Evolutionary conservation across 176 grass and related monocot species (phyloP).

Genomic region (Leersia perrieri): DNA sequence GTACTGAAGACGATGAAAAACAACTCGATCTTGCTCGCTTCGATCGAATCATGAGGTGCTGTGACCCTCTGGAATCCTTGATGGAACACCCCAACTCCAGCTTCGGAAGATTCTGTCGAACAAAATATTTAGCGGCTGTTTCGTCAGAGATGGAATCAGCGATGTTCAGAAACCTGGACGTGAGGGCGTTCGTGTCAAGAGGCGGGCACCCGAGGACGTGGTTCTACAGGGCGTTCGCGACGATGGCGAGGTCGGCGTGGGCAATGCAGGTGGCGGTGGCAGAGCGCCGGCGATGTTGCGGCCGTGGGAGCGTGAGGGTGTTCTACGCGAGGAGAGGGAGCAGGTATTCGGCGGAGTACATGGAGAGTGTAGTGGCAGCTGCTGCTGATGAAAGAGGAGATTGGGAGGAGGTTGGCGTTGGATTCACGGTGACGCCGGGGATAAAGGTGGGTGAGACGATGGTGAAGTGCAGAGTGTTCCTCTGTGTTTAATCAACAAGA

Average conservation of each 20-base stretch:
- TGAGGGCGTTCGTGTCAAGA: conserved; percentile 10
- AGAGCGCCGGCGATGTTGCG: not conserved
- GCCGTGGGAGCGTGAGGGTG: not conserved
- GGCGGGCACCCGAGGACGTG: conserved; percentile 23
- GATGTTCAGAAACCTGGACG: not conserved
- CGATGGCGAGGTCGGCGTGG: conserved; percentile 10
- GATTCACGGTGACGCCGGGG: conserved; percentile 4
- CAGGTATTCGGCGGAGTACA: not conserved
- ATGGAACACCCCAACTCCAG: not conserved
- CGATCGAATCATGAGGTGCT: not conserved
- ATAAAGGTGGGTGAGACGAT: not conserved
- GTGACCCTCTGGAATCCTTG: conserved; percentile 7
- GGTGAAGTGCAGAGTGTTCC: conserved; percentile 8
- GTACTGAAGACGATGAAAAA: not conserved
- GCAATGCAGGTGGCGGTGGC: not conserved
- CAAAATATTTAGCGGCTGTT: not conserved
- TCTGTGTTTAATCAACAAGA: not conserved
- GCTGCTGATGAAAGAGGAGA: not conserved
- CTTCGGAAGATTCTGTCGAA: not conserved
- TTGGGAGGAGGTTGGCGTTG: not conserved
- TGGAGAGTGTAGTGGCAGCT: not conserved
- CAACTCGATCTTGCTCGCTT: not conserved
- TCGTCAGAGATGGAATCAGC: not conserved
- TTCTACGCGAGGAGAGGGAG: conserved; percentile 16
- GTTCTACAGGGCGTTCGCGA: conserved; percentile 23